Evolutionary conservation across 2,329 filamentous ascomycete species (phyloP).

Genomic region (Aspergillus sp.): DNA sequence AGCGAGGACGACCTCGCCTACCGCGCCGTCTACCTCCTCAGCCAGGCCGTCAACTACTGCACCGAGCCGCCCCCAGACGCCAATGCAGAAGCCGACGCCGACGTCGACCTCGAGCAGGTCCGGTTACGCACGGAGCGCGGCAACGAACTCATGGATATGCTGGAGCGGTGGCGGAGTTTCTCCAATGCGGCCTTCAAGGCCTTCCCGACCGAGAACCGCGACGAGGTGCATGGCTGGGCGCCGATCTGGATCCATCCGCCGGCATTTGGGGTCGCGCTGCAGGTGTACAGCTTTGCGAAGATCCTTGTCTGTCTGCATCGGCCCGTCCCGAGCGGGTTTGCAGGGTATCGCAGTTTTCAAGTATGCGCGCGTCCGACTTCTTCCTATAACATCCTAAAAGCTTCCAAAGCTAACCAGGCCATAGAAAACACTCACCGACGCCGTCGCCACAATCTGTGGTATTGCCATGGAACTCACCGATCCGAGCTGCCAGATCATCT

Average conservation of each 20-base stretch:
- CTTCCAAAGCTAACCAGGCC: not conserved
- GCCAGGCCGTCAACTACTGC: not conserved
- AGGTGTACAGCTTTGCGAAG: not conserved
- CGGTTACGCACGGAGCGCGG: not conserved
- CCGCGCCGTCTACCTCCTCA: not conserved
- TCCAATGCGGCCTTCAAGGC: not conserved
- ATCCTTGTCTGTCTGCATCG: not conserved
- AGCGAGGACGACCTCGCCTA: not conserved
- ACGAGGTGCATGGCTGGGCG: not conserved
- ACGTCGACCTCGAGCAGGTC: not conserved
- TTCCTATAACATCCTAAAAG: not conserved
- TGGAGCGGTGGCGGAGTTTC: not conserved
- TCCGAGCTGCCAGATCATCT: not conserved
- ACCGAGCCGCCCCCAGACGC: not conserved
- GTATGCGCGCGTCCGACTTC: not conserved
- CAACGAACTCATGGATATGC: not conserved
- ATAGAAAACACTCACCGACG: not conserved
- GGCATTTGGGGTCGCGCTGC: not conserved
- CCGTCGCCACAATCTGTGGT: not conserved
- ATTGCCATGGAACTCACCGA: not conserved
- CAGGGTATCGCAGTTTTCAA: not conserved
- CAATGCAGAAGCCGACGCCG: not conserved
- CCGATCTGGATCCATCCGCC: not conserved
- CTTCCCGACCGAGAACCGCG: not conserved
- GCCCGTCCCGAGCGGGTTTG: not conserved